phyloP scores from a whole-genome alignment of 257 asterid species.

The Capsicum rhomboideum region DNA sequence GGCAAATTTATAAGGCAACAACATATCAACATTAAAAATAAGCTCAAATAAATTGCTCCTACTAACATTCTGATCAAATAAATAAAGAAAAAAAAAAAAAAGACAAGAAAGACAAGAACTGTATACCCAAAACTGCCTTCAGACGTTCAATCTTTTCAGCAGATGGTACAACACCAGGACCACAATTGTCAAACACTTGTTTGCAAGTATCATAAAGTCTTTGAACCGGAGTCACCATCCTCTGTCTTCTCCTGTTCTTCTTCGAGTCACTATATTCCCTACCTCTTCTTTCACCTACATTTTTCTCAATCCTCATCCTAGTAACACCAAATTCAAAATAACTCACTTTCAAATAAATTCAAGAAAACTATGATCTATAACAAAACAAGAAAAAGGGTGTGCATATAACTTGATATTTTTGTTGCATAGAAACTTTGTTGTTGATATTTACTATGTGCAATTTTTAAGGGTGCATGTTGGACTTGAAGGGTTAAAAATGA shows the following conservation, averaged over 20 bases:
- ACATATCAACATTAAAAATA: too few relatives aligned
- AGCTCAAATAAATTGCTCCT: neutral
- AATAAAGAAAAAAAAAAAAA: too few relatives aligned
- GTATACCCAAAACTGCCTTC: constrained; percentile 59
- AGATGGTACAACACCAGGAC: constrained; percentile 74
- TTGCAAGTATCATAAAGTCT: constrained; percentile 64
- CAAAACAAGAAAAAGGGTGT: neutral
- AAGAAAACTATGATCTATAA: neutral
- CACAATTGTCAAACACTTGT: constrained; percentile 73
- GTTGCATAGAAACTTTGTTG: neutral
- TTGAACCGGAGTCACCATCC: constrained; percentile 38
- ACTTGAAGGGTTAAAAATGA: neutral
- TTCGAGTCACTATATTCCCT: neutral
- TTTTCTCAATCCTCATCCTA: constrained; percentile 6
- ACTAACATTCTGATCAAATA: neutral
- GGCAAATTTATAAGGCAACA: too few relatives aligned
- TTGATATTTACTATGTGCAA: neutral
- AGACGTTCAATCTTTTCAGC: constrained; percentile 59
- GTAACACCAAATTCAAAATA: neutral
- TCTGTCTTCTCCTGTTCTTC: neutral
- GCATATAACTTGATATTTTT: neutral
- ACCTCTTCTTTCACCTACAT: neutral
- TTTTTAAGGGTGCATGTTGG: neutral
- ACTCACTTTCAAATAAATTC: neutral
- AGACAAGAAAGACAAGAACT: neutral